Evolutionary conservation across 805 yeast genomes (phyloP), one percentile per base, ranked within the genome.

Genomic region (Candida anglica): DNA sequence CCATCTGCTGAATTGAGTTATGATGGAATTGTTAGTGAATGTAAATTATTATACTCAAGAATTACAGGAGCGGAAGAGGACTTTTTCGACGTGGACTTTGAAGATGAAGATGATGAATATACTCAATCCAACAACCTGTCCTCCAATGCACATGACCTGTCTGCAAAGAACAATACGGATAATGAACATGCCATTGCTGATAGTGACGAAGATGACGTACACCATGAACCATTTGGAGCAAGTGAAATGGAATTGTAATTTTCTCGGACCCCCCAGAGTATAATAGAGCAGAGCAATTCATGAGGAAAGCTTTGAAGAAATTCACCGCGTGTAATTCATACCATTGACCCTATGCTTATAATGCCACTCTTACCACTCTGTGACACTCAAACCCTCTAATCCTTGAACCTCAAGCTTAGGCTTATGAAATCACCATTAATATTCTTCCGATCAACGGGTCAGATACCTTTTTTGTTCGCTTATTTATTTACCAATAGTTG

Each of bases 21-120:
- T 56, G 97, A 91, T 55, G 98, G 96, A 19, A 75, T 86, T 3
- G 76, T 91, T 14, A 79, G 89, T 2, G 93, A 87, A 40, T 87
- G 89, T 5, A 83, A 79, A 52, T 63, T 75, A 15, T 55, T 91
- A 27, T 91, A 86, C 56, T 79, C 77, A 40, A 69, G 73, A 37
- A 80, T 91, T 41, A 94, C 93, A 8, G 98, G 98, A 7, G 76
- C 95, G 2, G 93, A 85, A 53, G 97, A 91, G 48, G 98, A 91
- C 60, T 93, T 93, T 63, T 91, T 91, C 53, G 96, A 87, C 56
- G 86, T 91, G 27, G 98, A 91, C 59, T 91, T 91, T 53, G 97
- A 91, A 59, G 98, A 91, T 56, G 96, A 88, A 15, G 95, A 85
- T 28, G 89, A 79, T 22, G 70, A 66, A 4, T 31, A 37, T 26